A percentile compares a stretch with the other conserved stretches of the same genome.
phyloP scores from a whole-genome alignment of 495 filamentous ascomycete species.

The Antarctomyces pellizariae region DNA sequence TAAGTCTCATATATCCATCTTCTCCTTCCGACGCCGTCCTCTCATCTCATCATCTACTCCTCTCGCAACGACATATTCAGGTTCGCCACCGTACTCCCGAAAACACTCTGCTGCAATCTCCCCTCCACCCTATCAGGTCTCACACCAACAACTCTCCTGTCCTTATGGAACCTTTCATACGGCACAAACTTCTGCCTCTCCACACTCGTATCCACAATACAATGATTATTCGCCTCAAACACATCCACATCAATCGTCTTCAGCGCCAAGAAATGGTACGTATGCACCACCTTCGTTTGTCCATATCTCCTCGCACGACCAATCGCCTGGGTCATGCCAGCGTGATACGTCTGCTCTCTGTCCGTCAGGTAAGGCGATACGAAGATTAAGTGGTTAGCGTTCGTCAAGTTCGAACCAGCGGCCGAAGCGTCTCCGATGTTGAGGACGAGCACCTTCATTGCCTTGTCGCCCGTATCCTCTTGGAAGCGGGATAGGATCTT shows the following conservation, averaged over 20 bases:
- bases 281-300: slow-evolving; percentile 38
- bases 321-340: slow-evolving; percentile 43
- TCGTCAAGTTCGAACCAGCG: slow-evolving; percentile 48
- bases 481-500: slow-evolving; percentile 4
- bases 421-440: slow-evolving; percentile 38
- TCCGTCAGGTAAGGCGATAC: slow-evolving; percentile 31
- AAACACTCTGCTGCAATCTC: too few species aligned
- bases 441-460: slow-evolving; percentile 34
- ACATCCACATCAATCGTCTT: slow-evolving; percentile 50
- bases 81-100: too few species aligned
- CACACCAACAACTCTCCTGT: too few species aligned
- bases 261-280: slow-evolving; percentile 42
- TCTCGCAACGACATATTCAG: too few species aligned
- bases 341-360: slow-evolving; percentile 32
- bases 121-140: too few species aligned
- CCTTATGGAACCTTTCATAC: too few species aligned
- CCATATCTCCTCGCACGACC: slow-evolving; percentile 44
- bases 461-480: slow-evolving; percentile 6
- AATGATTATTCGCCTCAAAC: too few species aligned
- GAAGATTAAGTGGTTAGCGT: slow-evolving; percentile 62
- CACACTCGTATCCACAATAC: too few species aligned
- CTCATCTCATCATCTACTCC: too few species aligned
- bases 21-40: too few species aligned
- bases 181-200: too few species aligned
- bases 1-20: too few species aligned